Evolutionary conservation across 441 rosid genomes (phyloP), one percentile per base, ranked within the genome.

Genomic region (Biscutella laevigata): DNA sequence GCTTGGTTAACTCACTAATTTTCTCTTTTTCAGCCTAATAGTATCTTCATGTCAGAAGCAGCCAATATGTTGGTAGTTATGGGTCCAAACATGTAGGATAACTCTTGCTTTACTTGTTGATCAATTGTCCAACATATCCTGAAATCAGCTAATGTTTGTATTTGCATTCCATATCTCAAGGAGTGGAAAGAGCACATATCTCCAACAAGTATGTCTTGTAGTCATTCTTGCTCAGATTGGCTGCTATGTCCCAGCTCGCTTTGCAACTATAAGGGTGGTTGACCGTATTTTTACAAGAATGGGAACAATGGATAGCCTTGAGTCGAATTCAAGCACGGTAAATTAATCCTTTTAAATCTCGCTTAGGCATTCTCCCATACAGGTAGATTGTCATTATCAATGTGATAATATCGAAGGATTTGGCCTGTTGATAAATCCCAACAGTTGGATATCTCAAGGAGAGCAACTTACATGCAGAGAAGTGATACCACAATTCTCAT

Each of bases 161-260:
- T 53, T 38, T 62, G 48, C 58, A 27, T 22, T 47, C 34, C 37
- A 41, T 59, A 60, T 58, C 58, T 61, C 68, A 79, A 92, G 99
- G 97, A 92, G 99, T 45, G 95, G 95, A 66, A 88, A 92, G 88
- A 92, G 99, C 81, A 88, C 97, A 61, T 92, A 92, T 72, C 97
- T 88, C 68, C 97, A 92, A 69, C 95, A 92, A 71, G 80, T 92
- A 69, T 92, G 97, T 59, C 86, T 86, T 49, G 78, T 84, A 44
- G 80, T 92, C 51, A 92, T 92, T 73, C 86, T 92, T 66, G 95
- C 97, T 69, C 99, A 92, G 74, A 86, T 92, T 24, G 97, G 99
- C 52, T 92, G 92, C 75, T 92, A 88, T 57, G 82, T 92, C 69
- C 95, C 95, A 55, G 92, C 97, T 66, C 82, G 81, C 62, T 92